Evolutionary conservation across 768 basidiomycete genomes (phyloP), one percentile per base, ranked within the genome.

Genomic region (Phylloporus arenicola): DNA sequence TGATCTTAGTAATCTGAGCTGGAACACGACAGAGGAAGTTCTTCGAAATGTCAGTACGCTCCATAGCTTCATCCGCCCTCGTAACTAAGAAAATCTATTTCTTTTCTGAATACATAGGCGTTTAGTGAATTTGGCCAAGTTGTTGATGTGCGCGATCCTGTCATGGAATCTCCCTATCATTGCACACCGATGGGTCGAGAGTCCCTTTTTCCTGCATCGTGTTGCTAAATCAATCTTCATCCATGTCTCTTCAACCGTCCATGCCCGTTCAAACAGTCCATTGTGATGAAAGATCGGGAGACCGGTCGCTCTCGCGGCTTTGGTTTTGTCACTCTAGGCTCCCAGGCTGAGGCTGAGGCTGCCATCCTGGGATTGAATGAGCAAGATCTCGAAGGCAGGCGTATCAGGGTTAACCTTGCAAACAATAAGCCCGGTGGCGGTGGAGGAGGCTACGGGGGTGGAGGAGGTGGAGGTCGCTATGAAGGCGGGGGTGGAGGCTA

Each of bases 291-390:
- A 62, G 79, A 81, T 66, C 75, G 78, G 51, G 80, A 80, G 56
- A 80, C 79, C 43, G 76, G 77, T 50, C 75, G 79, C 54, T 78
- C 77, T 49, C 72, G 80, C 58, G 79, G 79, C 54, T 80, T 80
- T 65, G 79, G 78, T 50, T 80, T 80, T 57, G 79, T 80, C 55
- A 76, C 72, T 37, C 73, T 64, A 37, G 17, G n/a, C 41, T 40
- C 43, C 50, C 3, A 27, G 3, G 38, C 41, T 0, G 69, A 78
- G 57, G 79, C 79, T 49, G 51, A 79, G 1, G 63, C 66, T 50
- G 77, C 79, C 33, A 78, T 81, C 60, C 9, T 22, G 6, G 62
- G 45, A 40, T 59, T 79, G 64, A 64, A 81, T 62, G 80, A 81
- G 7, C 72, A 74, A 55, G 78, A 79, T 0, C 67, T 81, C 12